These are phyloP conservation scores for Poa pratensis DNA, from an alignment of 176 grass and related monocot genomes.

Conservation along the genomic window DNA sequence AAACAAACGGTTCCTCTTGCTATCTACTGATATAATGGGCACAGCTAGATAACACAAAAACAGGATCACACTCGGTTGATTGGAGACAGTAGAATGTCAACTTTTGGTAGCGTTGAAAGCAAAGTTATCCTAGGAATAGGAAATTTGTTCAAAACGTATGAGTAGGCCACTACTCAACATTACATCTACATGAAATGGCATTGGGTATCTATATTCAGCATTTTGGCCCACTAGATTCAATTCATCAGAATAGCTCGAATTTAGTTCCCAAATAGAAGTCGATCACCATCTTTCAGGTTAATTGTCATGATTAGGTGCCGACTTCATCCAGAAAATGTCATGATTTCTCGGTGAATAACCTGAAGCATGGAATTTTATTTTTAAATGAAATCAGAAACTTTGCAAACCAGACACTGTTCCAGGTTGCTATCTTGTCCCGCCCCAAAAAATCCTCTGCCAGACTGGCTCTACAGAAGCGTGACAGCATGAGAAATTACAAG, in stretches of 20 bases:
- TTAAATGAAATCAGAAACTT: constrained; percentile 23
- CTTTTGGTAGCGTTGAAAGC: background rate
- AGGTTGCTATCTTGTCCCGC: background rate
- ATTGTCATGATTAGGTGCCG: too few relatives aligned
- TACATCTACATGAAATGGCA: background rate
- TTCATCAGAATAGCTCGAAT: background rate
- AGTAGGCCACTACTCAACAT: background rate
- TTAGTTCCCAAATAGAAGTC: background rate
- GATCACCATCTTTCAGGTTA: background rate
- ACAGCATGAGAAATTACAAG: constrained; percentile 29
- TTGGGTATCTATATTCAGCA: background rate
- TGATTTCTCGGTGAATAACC: background rate
- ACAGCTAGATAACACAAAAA: background rate
- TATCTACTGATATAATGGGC: background rate
- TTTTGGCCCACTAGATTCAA: background rate
- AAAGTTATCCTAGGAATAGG: background rate
- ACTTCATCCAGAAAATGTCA: background rate
- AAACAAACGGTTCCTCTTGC: background rate
- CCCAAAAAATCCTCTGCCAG: background rate
- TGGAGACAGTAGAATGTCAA: background rate
- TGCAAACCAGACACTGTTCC: background rate
- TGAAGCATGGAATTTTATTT: background rate
- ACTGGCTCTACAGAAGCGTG: background rate
- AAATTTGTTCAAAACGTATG: background rate
- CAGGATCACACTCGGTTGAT: background rate